Evolutionary conservation across 805 yeast genomes (phyloP).

Genomic region (Sugiyamaella floridensis): DNA sequence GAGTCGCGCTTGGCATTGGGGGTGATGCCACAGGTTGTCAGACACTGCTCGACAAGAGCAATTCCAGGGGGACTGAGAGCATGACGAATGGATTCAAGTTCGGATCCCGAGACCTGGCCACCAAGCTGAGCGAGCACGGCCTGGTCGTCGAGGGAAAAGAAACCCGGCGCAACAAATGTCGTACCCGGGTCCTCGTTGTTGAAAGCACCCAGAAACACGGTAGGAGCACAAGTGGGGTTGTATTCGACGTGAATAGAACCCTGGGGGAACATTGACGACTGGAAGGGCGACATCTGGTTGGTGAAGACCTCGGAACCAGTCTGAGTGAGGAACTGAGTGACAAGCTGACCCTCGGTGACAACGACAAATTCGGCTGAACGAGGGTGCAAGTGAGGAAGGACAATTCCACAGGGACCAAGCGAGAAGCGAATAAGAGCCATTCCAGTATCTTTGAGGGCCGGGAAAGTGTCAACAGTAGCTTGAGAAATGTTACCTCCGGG

Average conservation of each 20-base stretch:
- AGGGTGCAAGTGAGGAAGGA: conserved; percentile 18
- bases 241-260: conserved; percentile 17
- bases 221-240: conserved; percentile 17
- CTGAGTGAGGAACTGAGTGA: conserved; percentile 17
- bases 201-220: conserved; percentile 14
- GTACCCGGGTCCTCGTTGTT: conserved; percentile 18
- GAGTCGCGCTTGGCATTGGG: conserved; percentile 1
- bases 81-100: conserved; percentile 5
- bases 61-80: conserved; percentile 12
- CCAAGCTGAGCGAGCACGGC: conserved; percentile 10
- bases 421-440: conserved; percentile 11
- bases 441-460: conserved; percentile 15
- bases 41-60: conserved; percentile 11
- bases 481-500: conserved; percentile 10
- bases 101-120: conserved; percentile 9
- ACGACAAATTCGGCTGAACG: conserved; percentile 15
- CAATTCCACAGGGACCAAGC: conserved; percentile 17
- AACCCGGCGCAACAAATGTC: conserved; percentile 11
- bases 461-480: conserved; percentile 14
- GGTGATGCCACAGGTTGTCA: conserved; percentile 8
- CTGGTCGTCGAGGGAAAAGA: conserved; percentile 16
- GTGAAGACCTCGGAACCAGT: conserved; percentile 13
- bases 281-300: conserved; percentile 6
- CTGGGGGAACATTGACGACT: conserved; percentile 15
- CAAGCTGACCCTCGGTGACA: conserved; percentile 16